These are phyloP conservation scores for Aspergillus hiratsukae DNA, from an alignment of 2,329 filamentous ascomycete species.

Conservation along the genomic window DNA sequence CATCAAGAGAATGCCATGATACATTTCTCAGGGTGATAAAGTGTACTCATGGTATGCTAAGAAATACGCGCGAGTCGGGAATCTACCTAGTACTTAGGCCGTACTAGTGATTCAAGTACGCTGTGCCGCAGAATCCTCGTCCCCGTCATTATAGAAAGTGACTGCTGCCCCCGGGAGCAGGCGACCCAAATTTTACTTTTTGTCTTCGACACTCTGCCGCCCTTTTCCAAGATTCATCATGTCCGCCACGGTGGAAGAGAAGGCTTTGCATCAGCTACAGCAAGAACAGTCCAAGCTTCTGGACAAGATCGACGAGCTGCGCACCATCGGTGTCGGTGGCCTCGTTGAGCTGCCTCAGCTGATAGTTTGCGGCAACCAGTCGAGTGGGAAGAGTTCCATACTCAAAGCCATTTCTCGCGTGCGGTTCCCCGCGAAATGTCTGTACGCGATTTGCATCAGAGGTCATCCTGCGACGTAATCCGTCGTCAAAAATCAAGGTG, in stretches of 20 bases:
- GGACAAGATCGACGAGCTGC: conserved; percentile 51
- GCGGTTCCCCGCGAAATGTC: conserved; percentile 53
- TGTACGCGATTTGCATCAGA: conserved; percentile 62
- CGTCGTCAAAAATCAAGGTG: conserved; percentile 36
- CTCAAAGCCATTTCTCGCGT: conserved; percentile 61
- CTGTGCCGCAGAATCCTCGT: too few relatives aligned
- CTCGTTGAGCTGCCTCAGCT: conserved; percentile 51
- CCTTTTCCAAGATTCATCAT: conserved; percentile 12
- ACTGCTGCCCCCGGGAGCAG: too few relatives aligned
- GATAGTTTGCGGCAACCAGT: conserved; percentile 58
- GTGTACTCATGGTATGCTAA: too few relatives aligned
- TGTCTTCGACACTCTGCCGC: too few relatives aligned
- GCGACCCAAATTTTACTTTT: too few relatives aligned
- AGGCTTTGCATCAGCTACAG: conserved; percentile 14
- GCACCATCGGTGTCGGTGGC: conserved; percentile 45
- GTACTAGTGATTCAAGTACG: too few relatives aligned
- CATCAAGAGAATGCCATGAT: too few relatives aligned
- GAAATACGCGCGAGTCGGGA: too few relatives aligned
- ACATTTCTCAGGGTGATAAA: too few relatives aligned
- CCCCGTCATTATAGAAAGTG: too few relatives aligned
- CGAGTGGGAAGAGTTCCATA: conserved; percentile 61
- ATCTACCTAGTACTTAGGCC: too few relatives aligned
- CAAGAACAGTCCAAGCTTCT: conserved; percentile 44
- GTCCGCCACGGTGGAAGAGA: neutral
- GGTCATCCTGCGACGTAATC: conserved; percentile 48